Conservation (phyloP, 441 rosid species). For the Croton setiger region DNA sequence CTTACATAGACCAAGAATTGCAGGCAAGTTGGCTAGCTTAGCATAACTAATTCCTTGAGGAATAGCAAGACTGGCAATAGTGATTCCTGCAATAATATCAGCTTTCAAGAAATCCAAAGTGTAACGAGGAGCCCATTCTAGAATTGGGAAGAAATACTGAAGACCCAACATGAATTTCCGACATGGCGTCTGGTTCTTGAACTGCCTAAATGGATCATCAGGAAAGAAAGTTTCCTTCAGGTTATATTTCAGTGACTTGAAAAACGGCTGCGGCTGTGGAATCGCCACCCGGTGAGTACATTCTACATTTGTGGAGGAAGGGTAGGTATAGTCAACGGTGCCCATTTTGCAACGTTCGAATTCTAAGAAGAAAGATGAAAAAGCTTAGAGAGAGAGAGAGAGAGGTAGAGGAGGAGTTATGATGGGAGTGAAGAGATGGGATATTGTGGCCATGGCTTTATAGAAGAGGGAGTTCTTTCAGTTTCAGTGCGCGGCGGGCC, state of each 20-base stretch:
- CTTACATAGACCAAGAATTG: slow-evolving; percentile 92
- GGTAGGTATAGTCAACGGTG: slow-evolving; percentile 39
- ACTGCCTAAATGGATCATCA: slow-evolving; percentile 82
- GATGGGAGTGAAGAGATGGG: slow-evolving; percentile 10
- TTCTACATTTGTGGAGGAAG: slow-evolving; percentile 32
- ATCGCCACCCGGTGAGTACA: slow-evolving; percentile 47
- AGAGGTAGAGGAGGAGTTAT: slow-evolving; percentile 1
- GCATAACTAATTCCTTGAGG: slow-evolving; percentile 98
- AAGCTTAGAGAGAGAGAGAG: not conserved
- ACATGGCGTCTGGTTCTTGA: slow-evolving; percentile 61
- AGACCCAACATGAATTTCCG: slow-evolving; percentile 46
- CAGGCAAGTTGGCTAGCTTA: slow-evolving; percentile 90
- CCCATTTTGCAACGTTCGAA: slow-evolving; percentile 28
- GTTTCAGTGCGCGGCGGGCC: slow-evolving; percentile 11
- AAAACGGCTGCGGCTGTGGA: slow-evolving; percentile 73
- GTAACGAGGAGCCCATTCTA: slow-evolving; percentile 87
- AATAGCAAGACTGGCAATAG: slow-evolving; percentile 90
- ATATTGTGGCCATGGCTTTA: slow-evolving; percentile 14
- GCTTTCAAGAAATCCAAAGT: slow-evolving; percentile 58
- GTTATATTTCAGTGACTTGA: slow-evolving; percentile 59
- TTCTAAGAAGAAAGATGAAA: too few relatives aligned
- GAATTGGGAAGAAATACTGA: slow-evolving; percentile 63
- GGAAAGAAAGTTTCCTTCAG: slow-evolving; percentile 89
- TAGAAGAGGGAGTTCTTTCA: not conserved
- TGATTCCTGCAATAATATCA: slow-evolving; percentile 79